These are phyloP conservation scores for Trichoderma guizhouense DNA, from an alignment of 2,329 filamentous ascomycete species.

Conservation along the genomic window DNA sequence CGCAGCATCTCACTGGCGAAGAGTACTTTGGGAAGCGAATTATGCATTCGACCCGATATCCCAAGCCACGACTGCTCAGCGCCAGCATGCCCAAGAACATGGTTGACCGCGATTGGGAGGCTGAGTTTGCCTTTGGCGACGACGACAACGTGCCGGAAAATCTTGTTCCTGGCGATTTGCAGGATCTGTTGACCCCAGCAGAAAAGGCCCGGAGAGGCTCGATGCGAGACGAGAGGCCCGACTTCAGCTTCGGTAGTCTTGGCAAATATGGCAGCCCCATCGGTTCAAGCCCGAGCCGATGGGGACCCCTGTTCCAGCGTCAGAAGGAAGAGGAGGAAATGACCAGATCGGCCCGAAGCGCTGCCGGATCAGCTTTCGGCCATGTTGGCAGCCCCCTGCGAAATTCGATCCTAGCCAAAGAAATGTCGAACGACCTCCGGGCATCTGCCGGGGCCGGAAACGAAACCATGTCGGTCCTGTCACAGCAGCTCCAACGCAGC, in stretches of 20 bases:
- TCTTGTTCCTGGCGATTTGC: constrained; percentile 71
- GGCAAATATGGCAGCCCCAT: constrained; percentile 61
- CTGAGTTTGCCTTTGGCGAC: constrained; percentile 71
- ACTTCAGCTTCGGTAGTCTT: constrained; percentile 38
- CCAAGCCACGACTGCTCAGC: constrained; percentile 66
- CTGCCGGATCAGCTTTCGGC: constrained; percentile 55
- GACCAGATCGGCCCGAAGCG: constrained; percentile 34
- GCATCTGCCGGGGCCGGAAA: constrained; percentile 41
- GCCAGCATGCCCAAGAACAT: constrained; percentile 63
- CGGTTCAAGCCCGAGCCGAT: constrained; percentile 58
- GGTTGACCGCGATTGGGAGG: constrained; percentile 63
- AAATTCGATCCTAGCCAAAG: constrained; percentile 58
- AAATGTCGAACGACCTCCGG: constrained; percentile 39
- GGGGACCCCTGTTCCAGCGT: constrained; percentile 58
- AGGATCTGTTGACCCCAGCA: constrained; percentile 63
- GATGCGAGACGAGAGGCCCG: constrained; percentile 44
- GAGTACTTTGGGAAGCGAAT: constrained; percentile 68
- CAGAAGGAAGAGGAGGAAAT: constrained; percentile 57
- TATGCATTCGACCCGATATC: constrained; percentile 65
- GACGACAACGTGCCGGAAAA: constrained; percentile 51
- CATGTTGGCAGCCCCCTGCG: constrained; percentile 64
- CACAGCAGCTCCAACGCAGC: constrained; percentile 61
- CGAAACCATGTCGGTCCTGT: constrained; percentile 56
- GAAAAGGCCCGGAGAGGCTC: constrained; percentile 65
- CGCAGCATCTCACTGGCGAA: constrained; percentile 51